Percentiles rank a stretch among this genome's conserved stretches.
Evolutionary conservation across 371 early-diverging fungal genomes (phyloP).

Genomic region (Mucor plumbeus): DNA sequence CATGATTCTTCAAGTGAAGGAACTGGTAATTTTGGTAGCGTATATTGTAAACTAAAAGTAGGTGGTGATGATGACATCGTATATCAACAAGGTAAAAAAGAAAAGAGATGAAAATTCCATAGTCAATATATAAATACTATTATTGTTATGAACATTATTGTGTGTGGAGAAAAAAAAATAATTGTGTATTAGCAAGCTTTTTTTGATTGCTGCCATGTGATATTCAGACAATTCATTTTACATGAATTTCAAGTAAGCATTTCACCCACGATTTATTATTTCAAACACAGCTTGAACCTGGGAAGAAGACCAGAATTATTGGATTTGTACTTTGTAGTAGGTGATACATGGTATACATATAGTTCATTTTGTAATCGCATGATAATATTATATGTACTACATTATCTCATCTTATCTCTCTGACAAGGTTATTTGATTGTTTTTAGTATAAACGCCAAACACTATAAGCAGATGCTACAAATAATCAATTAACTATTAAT

Average conservation of each 20-base stretch:
- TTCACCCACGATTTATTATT: conserved; percentile 2
- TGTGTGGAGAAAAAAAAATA: not conserved
- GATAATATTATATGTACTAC: not conserved
- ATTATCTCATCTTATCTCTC: not conserved
- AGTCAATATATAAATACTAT: not conserved
- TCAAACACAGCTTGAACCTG: not conserved
- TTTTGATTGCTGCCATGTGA: conserved; percentile 23
- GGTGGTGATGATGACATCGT: conserved; percentile 13
- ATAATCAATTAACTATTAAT: no score
- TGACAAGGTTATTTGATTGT: not conserved
- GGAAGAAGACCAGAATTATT: not conserved
- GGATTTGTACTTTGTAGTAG: no score
- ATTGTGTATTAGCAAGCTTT: conserved; percentile 13
- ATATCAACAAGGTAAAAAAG: not conserved
- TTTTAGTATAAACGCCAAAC: not conserved
- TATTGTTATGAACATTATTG: not conserved
- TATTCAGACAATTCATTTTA: not conserved
- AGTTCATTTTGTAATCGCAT: not conserved
- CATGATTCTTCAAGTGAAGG: conserved; percentile 79
- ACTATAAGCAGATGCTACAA: no score
- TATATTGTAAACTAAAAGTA: conserved; percentile 74
- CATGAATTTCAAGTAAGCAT: conserved; percentile 6
- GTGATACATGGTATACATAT: no score
- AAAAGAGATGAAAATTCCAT: not conserved
- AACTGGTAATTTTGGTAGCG: conserved; percentile 81